Percentiles rank a stretch among this genome's conserved stretches.
Conservation (phyloP, 2,329 filamentous ascomycete species). For the Ceratocystis papillata region DNA sequence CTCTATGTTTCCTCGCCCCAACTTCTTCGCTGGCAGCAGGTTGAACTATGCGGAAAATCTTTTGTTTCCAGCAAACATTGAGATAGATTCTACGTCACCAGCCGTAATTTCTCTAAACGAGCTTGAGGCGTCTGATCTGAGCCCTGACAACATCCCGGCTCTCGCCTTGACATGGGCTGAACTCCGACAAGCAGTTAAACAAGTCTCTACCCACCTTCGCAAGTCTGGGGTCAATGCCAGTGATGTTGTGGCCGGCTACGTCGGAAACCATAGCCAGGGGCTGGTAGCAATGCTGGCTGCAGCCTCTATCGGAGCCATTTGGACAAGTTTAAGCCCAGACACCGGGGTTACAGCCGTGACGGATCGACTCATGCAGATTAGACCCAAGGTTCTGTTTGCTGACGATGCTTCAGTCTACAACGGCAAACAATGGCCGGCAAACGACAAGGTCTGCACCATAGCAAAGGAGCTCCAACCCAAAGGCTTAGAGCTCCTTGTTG, state of each 20-base stretch:
- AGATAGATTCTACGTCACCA: slow-evolving; percentile 59
- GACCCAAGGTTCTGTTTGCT: slow-evolving; percentile 69
- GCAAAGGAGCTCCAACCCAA: slow-evolving; percentile 48
- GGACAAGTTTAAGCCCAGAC: slow-evolving; percentile 88
- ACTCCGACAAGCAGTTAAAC: slow-evolving; percentile 64
- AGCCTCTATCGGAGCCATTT: slow-evolving; percentile 72
- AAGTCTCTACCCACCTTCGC: slow-evolving; percentile 60
- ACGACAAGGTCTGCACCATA: slow-evolving; percentile 69
- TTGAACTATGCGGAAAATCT: slow-evolving; percentile 95
- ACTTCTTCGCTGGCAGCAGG: slow-evolving; percentile 68
- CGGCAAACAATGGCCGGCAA: slow-evolving; percentile 73
- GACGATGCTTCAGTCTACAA: slow-evolving; percentile 89
- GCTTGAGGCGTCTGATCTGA: slow-evolving; percentile 42
- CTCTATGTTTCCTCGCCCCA: slow-evolving; percentile 73
- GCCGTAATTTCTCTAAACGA: slow-evolving; percentile 64
- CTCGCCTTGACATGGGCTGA: slow-evolving; percentile 51
- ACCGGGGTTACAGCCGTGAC: slow-evolving; percentile 84
- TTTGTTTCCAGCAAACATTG: slow-evolving; percentile 57
- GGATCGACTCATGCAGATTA: slow-evolving; percentile 76
- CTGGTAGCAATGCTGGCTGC: slow-evolving; percentile 80
- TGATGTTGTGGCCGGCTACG: slow-evolving; percentile 58
- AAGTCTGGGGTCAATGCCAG: slow-evolving; percentile 48
- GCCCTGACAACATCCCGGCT: not conserved
- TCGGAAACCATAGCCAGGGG: slow-evolving; percentile 82
- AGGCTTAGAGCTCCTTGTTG: slow-evolving; percentile 57